phyloP scores from a whole-genome alignment of 352 stramenopile species.

The Thalassiosira delicatula region DNA sequence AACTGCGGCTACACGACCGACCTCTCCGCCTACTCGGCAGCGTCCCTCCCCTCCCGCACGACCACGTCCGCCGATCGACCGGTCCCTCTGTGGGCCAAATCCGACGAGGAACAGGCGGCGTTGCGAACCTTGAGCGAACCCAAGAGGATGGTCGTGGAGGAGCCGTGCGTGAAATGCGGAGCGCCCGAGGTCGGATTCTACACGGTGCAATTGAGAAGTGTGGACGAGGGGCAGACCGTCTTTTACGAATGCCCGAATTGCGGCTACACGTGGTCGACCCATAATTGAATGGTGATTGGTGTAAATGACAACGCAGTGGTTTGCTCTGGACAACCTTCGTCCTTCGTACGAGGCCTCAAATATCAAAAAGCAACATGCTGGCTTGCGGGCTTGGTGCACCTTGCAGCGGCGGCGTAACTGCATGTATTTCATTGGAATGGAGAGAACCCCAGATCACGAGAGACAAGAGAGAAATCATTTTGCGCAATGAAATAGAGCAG shows the following conservation, averaged over 20 bases:
- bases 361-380: no score
- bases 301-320: no score
- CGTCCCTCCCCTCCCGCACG: slow-evolving; percentile 61
- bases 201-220: slow-evolving; percentile 97
- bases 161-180: slow-evolving; percentile 97
- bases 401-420: no score
- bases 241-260: slow-evolving; percentile 99
- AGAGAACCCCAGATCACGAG: no score
- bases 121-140: slow-evolving; percentile 85
- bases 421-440: no score
- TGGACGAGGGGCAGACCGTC: slow-evolving; percentile 99
- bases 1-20: slow-evolving; percentile 77
- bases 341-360: no score
- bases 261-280: slow-evolving; percentile 86
- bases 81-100: slow-evolving; percentile 79
- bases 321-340: no score
- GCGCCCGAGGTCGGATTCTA: slow-evolving; percentile 98
- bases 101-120: slow-evolving; percentile 73
- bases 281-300: slow-evolving; percentile 79
- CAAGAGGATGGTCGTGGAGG: slow-evolving; percentile 94
- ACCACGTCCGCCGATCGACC: slow-evolving; percentile 73
- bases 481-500: no score
- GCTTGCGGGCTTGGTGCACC: no score
- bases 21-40: slow-evolving; percentile 57
- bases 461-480: no score